Conservation (phyloP, 495 filamentous ascomycete species). For the Aspergillus egyptiacus region DNA sequence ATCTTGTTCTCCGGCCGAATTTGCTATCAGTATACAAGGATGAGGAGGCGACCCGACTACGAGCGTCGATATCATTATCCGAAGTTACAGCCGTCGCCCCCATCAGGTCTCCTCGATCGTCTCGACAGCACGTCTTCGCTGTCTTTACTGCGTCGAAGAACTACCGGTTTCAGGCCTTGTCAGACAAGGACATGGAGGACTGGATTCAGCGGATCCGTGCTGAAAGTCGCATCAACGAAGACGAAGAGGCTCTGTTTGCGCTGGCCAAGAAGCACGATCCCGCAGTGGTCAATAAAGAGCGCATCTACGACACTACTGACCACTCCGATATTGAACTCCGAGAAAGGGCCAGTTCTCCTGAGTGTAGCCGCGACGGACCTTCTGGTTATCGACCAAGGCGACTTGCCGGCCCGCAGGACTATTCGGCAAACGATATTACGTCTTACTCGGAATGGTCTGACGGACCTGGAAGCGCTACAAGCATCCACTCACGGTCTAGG, state of each 20-base stretch:
- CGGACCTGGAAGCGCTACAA: slow-evolving; percentile 32
- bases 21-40: slow-evolving; percentile 94
- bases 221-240: slow-evolving; percentile 77
- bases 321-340: slow-evolving; percentile 32
- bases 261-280: slow-evolving; percentile 41
- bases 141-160: slow-evolving; percentile 90
- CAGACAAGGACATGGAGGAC: slow-evolving; percentile 67
- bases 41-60: slow-evolving; percentile 79
- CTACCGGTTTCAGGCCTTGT: slow-evolving; percentile 76
- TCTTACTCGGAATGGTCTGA: slow-evolving; percentile 92
- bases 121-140: slow-evolving; percentile 75
- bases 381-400: slow-evolving; percentile 24
- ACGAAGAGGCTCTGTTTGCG: slow-evolving; percentile 70
- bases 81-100: slow-evolving; percentile 87
- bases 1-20: slow-evolving; percentile 87
- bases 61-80: slow-evolving; percentile 77
- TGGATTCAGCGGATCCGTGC: slow-evolving; percentile 81
- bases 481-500: slow-evolving; percentile 24
- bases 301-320: slow-evolving; percentile 43
- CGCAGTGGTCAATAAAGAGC: slow-evolving; percentile 31
- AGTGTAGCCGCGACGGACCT: slow-evolving; percentile 32
- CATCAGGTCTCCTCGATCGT: slow-evolving; percentile 80
- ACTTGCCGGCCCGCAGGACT: slow-evolving; percentile 58
- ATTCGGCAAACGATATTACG: slow-evolving; percentile 81
- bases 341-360: slow-evolving; percentile 41